A percentile compares a stretch with the other conserved stretches of the same genome.
These are phyloP conservation scores for Rosa multiflora DNA, from an alignment of 306 rosid genomes.

Conservation along the genomic window DNA sequence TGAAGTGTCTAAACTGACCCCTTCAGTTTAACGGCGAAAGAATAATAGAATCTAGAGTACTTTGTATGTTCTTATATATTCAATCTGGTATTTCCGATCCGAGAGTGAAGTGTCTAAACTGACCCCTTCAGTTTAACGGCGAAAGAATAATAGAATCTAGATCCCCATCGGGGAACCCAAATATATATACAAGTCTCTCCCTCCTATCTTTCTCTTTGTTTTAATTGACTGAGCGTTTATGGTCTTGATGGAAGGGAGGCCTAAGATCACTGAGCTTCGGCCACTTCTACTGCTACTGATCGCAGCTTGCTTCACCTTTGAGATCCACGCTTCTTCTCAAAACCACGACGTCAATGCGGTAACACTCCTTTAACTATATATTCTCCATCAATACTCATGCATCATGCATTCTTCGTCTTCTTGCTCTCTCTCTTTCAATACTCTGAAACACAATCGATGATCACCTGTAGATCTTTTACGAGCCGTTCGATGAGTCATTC, in stretches of 20 bases:
- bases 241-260: conserved; percentile 14
- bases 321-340: conserved; percentile 25
- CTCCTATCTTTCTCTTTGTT: background rate
- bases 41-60: background rate
- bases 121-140: background rate
- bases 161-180: background rate
- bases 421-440: too few relatives aligned
- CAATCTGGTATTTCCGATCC: too few relatives aligned
- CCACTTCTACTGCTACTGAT: conserved; percentile 8
- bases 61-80: too few relatives aligned
- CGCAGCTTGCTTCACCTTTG: conserved; percentile 16
- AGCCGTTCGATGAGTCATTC: conserved; percentile 55
- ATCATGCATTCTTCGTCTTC: background rate
- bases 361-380: background rate
- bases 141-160: background rate
- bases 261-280: conserved; percentile 2
- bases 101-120: background rate
- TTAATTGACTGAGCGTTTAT: background rate
- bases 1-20: background rate
- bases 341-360: background rate
- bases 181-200: background rate
- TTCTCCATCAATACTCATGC: background rate
- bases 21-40: background rate
- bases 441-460: background rate
- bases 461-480: conserved; percentile 38